Evolutionary conservation across 495 filamentous ascomycete species (phyloP).

Genomic region (Acidomyces sp.): DNA sequence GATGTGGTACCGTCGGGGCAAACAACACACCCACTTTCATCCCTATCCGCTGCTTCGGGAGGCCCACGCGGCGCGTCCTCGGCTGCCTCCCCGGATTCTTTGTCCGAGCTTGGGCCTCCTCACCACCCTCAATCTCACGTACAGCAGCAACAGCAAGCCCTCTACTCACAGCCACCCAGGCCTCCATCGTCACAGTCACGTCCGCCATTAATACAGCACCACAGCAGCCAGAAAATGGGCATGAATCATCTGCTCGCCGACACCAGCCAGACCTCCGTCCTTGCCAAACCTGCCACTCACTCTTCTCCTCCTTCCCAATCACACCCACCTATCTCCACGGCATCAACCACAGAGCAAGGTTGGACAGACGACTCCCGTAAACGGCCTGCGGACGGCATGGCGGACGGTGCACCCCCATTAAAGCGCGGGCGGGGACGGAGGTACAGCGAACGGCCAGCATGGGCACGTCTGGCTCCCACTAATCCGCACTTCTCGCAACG

Average conservation of each 20-base stretch:
- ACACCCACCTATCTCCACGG: no score
- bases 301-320: no score
- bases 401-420: slow-evolving; percentile 5
- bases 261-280: not conserved
- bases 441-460: slow-evolving; percentile 10
- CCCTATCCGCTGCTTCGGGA: no score
- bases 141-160: no score
- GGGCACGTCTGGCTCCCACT: slow-evolving; percentile 8
- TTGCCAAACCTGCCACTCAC: not conserved
- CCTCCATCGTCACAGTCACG: not conserved
- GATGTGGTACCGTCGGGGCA: not conserved
- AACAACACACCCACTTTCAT: no score
- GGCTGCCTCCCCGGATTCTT: no score
- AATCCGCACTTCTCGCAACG: slow-evolving; percentile 13
- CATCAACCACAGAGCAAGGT: no score
- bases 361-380: no score
- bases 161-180: no score
- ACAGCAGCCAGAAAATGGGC: slow-evolving; percentile 12
- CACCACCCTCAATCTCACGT: not conserved
- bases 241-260: slow-evolving; percentile 18
- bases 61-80: no score
- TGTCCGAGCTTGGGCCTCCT: not conserved
- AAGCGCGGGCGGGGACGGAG: slow-evolving; percentile 4
- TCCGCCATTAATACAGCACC: no score
- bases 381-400: no score